phyloP scores from a whole-genome alignment of 495 filamentous ascomycete genomes.

The Trichoderma erinaceum region DNA sequence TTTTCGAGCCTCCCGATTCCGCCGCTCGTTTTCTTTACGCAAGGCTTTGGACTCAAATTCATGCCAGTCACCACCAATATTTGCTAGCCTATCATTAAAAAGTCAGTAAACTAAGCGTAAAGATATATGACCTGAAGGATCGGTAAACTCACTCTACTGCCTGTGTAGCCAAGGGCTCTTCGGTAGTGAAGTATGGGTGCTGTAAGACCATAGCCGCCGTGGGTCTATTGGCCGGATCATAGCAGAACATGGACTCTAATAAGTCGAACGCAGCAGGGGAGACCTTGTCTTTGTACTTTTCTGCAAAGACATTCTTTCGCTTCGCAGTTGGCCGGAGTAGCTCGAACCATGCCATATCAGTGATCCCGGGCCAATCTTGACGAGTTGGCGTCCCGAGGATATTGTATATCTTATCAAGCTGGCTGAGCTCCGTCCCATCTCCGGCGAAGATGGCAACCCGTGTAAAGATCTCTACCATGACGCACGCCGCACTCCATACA shows the following conservation, averaged over 20 bases:
- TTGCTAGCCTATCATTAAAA: conserved; percentile 52
- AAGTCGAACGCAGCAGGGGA: conserved; percentile 78
- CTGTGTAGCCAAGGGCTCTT: conserved; percentile 72
- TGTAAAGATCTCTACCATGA: conserved; percentile 95
- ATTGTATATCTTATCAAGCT: conserved; percentile 92
- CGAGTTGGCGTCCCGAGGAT: conserved; percentile 84
- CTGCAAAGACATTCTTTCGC: conserved; percentile 70
- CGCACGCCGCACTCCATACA: conserved; percentile 96
- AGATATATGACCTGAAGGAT: not conserved
- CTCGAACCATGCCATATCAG: conserved; percentile 95
- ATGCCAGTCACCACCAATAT: conserved; percentile 94
- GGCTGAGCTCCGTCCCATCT: conserved; percentile 88
- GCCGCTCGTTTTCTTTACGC: conserved; percentile 79
- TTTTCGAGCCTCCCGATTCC: conserved; percentile 64
- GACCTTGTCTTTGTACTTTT: conserved; percentile 68
- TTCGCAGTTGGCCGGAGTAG: conserved; percentile 72
- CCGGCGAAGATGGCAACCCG: conserved; percentile 92
- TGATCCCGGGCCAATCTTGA: conserved; percentile 76
- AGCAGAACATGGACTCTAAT: conserved; percentile 72
- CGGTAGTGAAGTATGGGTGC: conserved; percentile 81
- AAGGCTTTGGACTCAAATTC: conserved; percentile 97
- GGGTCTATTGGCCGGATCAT: conserved; percentile 80
- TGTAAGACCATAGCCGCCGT: conserved; percentile 78
- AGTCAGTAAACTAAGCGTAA: not conserved
- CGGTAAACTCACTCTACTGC: conserved; percentile 67